These are phyloP conservation scores for Simplicillium aogashimaense DNA, from an alignment of 2,329 filamentous ascomycete species.

Conservation along the genomic window DNA sequence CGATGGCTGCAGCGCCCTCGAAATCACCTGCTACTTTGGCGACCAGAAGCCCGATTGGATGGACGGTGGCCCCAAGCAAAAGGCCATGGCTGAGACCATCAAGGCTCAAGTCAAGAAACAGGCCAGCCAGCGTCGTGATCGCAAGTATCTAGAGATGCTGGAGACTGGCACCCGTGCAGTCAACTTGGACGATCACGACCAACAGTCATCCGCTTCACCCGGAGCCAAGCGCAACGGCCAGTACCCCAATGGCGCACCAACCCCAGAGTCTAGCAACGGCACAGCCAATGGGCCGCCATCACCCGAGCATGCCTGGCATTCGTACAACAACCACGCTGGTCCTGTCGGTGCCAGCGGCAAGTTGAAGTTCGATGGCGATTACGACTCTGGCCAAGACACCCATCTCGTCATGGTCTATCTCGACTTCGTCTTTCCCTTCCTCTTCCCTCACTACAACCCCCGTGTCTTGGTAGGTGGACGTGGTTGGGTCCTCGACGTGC, in stretches of 20 bases:
- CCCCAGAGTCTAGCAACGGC: background rate
- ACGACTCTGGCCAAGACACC: slow-evolving; percentile 13
- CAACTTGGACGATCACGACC: slow-evolving; percentile 4
- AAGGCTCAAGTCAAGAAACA: slow-evolving; percentile 49
- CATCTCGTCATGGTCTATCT: slow-evolving; percentile 48
- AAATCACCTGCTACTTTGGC: slow-evolving; percentile 45
- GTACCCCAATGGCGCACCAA: slow-evolving; percentile 1
- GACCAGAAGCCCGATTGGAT: slow-evolving; percentile 47
- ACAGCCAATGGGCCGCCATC: slow-evolving; percentile 10
- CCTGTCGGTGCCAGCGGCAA: background rate
- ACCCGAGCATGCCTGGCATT: slow-evolving; percentile 21
- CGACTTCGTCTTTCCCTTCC: slow-evolving; percentile 51
- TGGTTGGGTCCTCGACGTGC: slow-evolving; percentile 48
- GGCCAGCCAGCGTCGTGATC: slow-evolving; percentile 38
- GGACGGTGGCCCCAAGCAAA: slow-evolving; percentile 39
- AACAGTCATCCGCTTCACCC: background rate
- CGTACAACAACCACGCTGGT: slow-evolving; percentile 11
- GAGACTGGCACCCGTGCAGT: slow-evolving; percentile 17
- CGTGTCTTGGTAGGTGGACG: slow-evolving; percentile 44
- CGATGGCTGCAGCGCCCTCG: slow-evolving; percentile 37
- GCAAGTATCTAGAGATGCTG: slow-evolving; percentile 35
- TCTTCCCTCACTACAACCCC: slow-evolving; percentile 54
- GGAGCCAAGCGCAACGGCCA: slow-evolving; percentile 7
- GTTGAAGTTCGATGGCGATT: slow-evolving; percentile 11
- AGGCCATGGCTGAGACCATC: slow-evolving; percentile 39